Conservation (phyloP, 1,284 basidiomycete species). For the Phellinidium pouzarii region DNA sequence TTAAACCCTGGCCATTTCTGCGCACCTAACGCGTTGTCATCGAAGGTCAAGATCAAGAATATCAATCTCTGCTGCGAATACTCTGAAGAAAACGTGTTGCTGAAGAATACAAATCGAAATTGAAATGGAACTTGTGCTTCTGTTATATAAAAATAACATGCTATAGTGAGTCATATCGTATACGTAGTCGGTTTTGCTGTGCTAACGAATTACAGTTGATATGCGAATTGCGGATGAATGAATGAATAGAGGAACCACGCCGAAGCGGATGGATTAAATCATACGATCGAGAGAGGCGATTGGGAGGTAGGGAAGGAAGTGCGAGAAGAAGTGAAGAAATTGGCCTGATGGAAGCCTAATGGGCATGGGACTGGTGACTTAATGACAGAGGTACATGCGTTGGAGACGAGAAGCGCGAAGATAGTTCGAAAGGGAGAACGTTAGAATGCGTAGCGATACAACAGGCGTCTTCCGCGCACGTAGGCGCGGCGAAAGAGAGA, state of each 20-base stretch:
- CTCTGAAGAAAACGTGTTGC: no score
- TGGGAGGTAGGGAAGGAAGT: not conserved
- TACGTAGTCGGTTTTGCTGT: not conserved
- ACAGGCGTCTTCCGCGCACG: not conserved
- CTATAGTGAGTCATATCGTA: no score
- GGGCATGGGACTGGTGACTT: no score
- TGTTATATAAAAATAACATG: not conserved
- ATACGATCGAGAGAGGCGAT: not conserved
- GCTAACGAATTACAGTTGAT: not conserved
- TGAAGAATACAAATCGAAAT: not conserved
- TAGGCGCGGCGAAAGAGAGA: not conserved
- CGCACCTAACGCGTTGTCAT: no score
- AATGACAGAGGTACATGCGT: no score
- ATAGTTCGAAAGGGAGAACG: no score
- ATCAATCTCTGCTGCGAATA: no score
- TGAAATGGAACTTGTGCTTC: not conserved
- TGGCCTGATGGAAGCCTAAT: no score
- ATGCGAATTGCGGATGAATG: not conserved
- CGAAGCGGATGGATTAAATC: not conserved
- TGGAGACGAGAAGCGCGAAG: no score
- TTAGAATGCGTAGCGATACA: no score
- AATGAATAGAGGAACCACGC: not conserved
- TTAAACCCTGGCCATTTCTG: no score
- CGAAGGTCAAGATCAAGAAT: no score
- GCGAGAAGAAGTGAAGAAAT: not conserved